Percentiles rank a stretch among this genome's conserved stretches.
Conservation (phyloP, 2,329 filamentous ascomycete species). For the Sordariomycetes sp. region DNA sequence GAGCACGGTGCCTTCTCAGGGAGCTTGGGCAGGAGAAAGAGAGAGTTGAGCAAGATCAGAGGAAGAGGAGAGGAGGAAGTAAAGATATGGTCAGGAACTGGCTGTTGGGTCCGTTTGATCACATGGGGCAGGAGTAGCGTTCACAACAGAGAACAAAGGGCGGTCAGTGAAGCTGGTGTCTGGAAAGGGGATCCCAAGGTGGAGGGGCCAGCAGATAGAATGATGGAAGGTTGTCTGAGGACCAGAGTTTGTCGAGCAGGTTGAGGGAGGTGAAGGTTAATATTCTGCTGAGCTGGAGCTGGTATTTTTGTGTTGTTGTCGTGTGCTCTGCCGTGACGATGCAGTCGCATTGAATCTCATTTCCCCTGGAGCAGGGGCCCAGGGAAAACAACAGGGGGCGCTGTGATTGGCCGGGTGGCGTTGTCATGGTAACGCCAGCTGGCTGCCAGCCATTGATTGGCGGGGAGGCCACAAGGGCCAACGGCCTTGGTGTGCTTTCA, state of each 20-base stretch:
- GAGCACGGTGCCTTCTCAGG: not conserved
- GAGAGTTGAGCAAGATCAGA: too few species aligned
- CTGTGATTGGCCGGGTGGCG: not conserved
- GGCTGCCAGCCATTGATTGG: not conserved
- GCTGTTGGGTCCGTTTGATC: not conserved
- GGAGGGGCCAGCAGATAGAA: not conserved
- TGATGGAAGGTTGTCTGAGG: not conserved
- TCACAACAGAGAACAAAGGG: too few species aligned
- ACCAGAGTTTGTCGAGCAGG: not conserved
- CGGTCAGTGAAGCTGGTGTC: too few species aligned
- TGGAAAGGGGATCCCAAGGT: not conserved
- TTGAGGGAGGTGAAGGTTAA: not conserved
- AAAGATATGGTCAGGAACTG: not conserved
- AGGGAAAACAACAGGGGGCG: not conserved
- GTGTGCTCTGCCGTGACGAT: not conserved
- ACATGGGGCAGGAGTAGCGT: not conserved
- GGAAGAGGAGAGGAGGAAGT: not conserved
- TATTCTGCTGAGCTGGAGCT: not conserved
- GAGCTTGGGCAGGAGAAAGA: not conserved
- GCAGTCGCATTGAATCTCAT: not conserved
- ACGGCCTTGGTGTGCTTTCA: not conserved
- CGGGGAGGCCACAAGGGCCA: not conserved
- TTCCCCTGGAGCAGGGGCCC: not conserved
- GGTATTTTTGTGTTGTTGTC: not conserved
- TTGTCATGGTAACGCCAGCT: not conserved